Evolutionary conservation across 2,329 filamentous ascomycete genomes (phyloP).

Genomic region (Fusarium citri): DNA sequence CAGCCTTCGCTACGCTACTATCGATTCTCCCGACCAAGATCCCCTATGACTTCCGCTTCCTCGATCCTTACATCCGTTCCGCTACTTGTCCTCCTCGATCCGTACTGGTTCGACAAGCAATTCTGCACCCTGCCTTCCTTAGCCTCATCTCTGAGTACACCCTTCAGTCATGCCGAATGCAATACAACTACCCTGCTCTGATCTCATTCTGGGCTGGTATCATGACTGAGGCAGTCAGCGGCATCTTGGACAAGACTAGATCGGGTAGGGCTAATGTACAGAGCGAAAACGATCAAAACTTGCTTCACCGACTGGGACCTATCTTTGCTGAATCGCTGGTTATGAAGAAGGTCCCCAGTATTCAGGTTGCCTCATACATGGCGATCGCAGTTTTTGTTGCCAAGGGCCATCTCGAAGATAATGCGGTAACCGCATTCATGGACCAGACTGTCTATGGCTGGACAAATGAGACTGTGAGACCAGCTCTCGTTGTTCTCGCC

Average conservation of each 20-base stretch:
- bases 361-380: constrained; percentile 92
- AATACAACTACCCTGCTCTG: constrained; percentile 80
- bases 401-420: constrained; percentile 83
- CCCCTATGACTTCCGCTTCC: constrained; percentile 81
- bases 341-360: constrained; percentile 78
- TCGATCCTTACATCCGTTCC: constrained; percentile 86
- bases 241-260: constrained; percentile 80
- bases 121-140: constrained; percentile 81
- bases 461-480: constrained; percentile 76
- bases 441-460: constrained; percentile 85
- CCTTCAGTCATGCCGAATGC: constrained; percentile 75
- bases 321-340: constrained; percentile 81
- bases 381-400: constrained; percentile 86
- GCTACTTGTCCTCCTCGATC: constrained; percentile 81
- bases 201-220: constrained; percentile 93
- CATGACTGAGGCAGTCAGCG: constrained; percentile 85
- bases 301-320: constrained; percentile 75
- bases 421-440: constrained; percentile 87
- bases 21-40: constrained; percentile 85
- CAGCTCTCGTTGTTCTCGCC: constrained; percentile 82
- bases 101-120: constrained; percentile 84
- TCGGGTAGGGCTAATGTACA: constrained; percentile 83
- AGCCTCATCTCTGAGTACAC: constrained; percentile 82
- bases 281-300: constrained; percentile 81
- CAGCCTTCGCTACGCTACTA: constrained; percentile 85